phyloP scores from a whole-genome alignment of 345 rosid species.

The Gossypium sturtianum region DNA sequence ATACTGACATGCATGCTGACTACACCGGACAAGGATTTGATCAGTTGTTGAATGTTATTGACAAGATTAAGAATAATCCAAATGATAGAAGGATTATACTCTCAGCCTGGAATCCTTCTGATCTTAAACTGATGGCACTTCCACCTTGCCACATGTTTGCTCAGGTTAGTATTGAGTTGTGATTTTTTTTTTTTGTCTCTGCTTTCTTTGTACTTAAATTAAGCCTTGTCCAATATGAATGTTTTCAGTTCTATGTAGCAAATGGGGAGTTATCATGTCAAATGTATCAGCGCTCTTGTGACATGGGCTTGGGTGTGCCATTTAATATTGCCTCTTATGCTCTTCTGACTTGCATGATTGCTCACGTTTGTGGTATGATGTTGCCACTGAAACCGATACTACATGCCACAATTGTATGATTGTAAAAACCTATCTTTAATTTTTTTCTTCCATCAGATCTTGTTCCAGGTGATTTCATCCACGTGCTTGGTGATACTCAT shows the following conservation, averaged over 20 bases:
- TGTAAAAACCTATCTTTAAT: not conserved
- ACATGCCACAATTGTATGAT: not conserved
- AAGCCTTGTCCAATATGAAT: not conserved
- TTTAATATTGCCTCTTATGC: conserved; percentile 95
- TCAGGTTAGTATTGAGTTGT: conserved; percentile 42
- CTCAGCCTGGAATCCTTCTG: conserved; percentile 98
- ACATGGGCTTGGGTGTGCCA: conserved; percentile 97
- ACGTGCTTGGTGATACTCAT: conserved; percentile 87
- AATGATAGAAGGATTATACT: conserved; percentile 82
- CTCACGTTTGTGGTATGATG: conserved; percentile 84
- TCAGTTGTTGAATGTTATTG: conserved; percentile 78
- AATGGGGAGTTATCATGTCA: conserved; percentile 92
- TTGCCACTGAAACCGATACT: not conserved
- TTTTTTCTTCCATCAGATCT: conserved; percentile 49
- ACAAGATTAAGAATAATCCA: conserved; percentile 90
- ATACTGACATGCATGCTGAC: conserved; percentile 92
- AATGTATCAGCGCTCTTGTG: conserved; percentile 97
- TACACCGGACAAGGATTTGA: conserved; percentile 95
- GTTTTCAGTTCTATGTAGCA: conserved; percentile 74
- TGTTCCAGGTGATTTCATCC: conserved; percentile 80
- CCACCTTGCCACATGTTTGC: conserved; percentile 99
- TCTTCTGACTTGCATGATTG: conserved; percentile 82
- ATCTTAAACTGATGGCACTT: conserved; percentile 87
- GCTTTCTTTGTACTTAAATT: not conserved
- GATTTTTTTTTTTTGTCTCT: not conserved